A percentile compares a stretch with the other conserved stretches of the same genome.
Conservation (phyloP, 2,329 filamentous ascomycete species). For the Cercospora sp. region DNA sequence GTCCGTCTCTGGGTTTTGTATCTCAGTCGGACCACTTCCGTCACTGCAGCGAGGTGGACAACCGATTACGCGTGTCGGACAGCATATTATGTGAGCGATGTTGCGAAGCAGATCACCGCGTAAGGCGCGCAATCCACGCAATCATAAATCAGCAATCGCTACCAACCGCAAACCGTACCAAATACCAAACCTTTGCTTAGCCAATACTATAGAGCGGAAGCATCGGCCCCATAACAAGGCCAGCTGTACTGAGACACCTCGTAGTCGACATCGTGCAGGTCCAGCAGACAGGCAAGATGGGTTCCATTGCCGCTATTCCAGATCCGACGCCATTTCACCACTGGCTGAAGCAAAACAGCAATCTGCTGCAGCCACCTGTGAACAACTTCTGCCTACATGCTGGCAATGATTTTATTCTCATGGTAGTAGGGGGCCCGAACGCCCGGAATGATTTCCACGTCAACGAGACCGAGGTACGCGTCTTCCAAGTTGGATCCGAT, state of each 20-base stretch:
- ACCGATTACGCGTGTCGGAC: neutral
- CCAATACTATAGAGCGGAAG: neutral
- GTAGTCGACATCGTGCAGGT: neutral
- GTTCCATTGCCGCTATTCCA: constrained; percentile 8
- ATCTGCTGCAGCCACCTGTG: constrained; percentile 87
- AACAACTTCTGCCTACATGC: constrained; percentile 98
- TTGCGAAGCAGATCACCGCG: neutral
- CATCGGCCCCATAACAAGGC: neutral
- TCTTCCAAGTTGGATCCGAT: neutral
- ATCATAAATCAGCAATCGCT: neutral
- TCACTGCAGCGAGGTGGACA: neutral
- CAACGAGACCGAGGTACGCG: constrained; percentile 65
- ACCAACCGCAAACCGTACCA: neutral
- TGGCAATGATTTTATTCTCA: constrained; percentile 78
- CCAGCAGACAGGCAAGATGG: constrained; percentile 10
- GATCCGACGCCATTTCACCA: constrained; percentile 18
- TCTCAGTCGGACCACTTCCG: neutral
- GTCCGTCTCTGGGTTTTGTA: neutral
- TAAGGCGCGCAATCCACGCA: neutral
- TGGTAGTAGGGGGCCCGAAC: constrained; percentile 96
- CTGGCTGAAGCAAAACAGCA: constrained; percentile 80
- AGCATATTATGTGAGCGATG: neutral
- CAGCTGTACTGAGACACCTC: neutral
- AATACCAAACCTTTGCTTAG: neutral
- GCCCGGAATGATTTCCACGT: constrained; percentile 97